These are phyloP conservation scores for Leonotis leonurus DNA, from an alignment of 257 asterid genomes.

Conservation along the genomic window DNA sequence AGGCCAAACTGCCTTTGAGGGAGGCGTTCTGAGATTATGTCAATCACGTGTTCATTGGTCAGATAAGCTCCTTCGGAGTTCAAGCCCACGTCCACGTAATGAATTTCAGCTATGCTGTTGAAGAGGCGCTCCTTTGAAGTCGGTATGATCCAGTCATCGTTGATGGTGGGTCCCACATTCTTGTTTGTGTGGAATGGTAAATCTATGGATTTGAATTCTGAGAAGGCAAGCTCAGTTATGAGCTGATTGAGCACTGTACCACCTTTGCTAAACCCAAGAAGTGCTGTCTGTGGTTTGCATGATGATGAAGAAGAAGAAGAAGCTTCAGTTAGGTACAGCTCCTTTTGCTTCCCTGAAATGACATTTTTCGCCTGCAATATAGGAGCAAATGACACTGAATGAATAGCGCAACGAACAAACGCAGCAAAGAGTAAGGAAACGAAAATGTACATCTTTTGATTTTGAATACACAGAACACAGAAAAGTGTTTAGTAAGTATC, in stretches of 20 bases:
- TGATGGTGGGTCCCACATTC: slow-evolving; percentile 22
- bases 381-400: slow-evolving; percentile 6
- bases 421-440: neutral
- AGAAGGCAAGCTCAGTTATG: slow-evolving; percentile 54
- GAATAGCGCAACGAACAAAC: too few species aligned
- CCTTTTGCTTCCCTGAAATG: slow-evolving; percentile 40
- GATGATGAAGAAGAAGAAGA: slow-evolving; percentile 33
- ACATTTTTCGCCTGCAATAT: slow-evolving; percentile 46
- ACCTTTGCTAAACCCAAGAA: slow-evolving; percentile 96
- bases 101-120: slow-evolving; percentile 72
- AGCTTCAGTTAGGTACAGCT: slow-evolving; percentile 33
- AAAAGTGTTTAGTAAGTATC: neutral
- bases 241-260: slow-evolving; percentile 87
- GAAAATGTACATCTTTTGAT: neutral
- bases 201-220: slow-evolving; percentile 32
- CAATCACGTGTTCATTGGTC: slow-evolving; percentile 49
- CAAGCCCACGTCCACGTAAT: slow-evolving; percentile 90
- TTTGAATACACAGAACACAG: neutral
- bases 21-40: slow-evolving; percentile 40
- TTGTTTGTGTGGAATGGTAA: slow-evolving; percentile 17
- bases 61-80: slow-evolving; percentile 79
- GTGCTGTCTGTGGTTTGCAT: slow-evolving; percentile 51
- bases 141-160: slow-evolving; percentile 47
- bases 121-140: slow-evolving; percentile 56
- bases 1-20: slow-evolving; percentile 40